phyloP scores from a whole-genome alignment of 768 basidiomycete genomes.

The Erythrobasidium yunnanense region DNA sequence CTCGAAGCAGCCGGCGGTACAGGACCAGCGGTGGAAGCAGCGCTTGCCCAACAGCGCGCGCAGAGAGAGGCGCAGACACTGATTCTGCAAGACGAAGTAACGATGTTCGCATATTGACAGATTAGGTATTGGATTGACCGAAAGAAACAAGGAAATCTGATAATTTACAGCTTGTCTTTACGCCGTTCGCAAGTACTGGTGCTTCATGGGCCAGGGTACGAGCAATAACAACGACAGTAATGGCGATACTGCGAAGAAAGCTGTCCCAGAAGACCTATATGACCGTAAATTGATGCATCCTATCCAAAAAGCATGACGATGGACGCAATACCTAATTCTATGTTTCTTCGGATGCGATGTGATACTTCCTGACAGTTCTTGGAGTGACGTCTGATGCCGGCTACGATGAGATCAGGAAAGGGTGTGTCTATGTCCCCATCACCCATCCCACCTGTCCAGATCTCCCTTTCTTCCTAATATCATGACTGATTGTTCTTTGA shows the following conservation, averaged over 20 bases:
- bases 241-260: background rate
- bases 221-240: background rate
- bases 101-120: background rate
- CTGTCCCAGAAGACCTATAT: background rate
- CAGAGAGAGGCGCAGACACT: background rate
- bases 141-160: background rate
- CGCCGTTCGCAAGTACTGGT: no score
- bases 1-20: conserved; percentile 67
- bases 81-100: conserved; percentile 1
- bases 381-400: conserved; percentile 23
- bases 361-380: no score
- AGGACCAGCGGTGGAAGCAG: conserved; percentile 42
- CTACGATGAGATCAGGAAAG: conserved; percentile 36
- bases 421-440: conserved; percentile 21
- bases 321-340: background rate
- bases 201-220: background rate
- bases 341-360: background rate
- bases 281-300: background rate
- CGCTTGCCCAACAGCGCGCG: conserved; percentile 1
- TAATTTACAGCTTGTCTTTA: no score
- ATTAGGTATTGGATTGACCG: background rate
- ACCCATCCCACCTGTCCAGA: background rate
- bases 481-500: background rate
- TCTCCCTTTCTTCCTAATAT: no score
- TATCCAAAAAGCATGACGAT: background rate